Conservation (phyloP, 257 asterid species). For the Oldenlandia corymbosa region DNA sequence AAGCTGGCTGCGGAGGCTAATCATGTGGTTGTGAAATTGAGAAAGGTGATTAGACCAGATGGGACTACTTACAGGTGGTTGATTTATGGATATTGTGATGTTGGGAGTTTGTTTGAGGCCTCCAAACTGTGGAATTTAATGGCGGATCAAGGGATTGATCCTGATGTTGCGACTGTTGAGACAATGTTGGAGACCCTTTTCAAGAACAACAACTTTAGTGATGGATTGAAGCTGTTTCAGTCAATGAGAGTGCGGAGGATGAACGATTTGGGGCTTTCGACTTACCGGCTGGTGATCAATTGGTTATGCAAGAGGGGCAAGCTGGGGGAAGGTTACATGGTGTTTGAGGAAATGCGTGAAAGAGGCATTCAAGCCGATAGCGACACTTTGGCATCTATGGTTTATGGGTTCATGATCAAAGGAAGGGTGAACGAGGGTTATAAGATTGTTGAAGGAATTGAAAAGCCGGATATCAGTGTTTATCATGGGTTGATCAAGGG, state of each 20-base stretch:
- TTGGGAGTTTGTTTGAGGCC: constrained; percentile 77
- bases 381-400: constrained; percentile 42
- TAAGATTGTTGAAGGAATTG: constrained; percentile 39
- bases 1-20: constrained; percentile 76
- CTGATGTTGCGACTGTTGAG: constrained; percentile 27
- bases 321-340: constrained; percentile 43
- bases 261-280: constrained; percentile 41
- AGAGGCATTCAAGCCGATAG: constrained; percentile 51
- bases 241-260: constrained; percentile 48
- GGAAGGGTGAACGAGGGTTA: constrained; percentile 69
- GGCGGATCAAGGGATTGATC: constrained; percentile 70
- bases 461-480: constrained; percentile 44
- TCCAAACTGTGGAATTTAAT: constrained; percentile 80
- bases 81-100: constrained; percentile 73
- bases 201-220: constrained; percentile 44
- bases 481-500: constrained; percentile 92
- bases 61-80: constrained; percentile 68
- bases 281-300: constrained; percentile 54
- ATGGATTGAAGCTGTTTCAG: constrained; percentile 67
- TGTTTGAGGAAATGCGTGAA: constrained; percentile 66
- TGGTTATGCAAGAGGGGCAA: constrained; percentile 83
- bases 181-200: constrained; percentile 61
- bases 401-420: constrained; percentile 47
- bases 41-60: constrained; percentile 47
- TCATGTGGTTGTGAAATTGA: constrained; percentile 58